phyloP scores from a whole-genome alignment of 2,329 filamentous ascomycete species.

The Aotearoamyces nothofagi region DNA sequence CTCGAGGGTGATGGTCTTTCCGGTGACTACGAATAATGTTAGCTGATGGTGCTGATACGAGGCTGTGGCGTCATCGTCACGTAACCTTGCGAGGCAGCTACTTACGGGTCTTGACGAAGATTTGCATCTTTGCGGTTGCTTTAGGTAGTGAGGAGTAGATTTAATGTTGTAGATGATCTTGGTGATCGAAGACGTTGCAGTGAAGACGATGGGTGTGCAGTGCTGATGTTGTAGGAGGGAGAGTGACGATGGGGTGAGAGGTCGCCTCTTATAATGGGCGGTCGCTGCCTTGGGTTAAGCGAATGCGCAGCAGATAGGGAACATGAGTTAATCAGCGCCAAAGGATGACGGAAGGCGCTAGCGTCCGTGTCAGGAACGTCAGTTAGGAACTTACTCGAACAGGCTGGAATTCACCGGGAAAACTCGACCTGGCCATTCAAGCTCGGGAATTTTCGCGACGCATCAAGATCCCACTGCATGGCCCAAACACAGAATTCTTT shows the following conservation, averaged over 20 bases:
- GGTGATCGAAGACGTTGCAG: conserved; percentile 2
- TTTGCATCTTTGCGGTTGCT: conserved; percentile 53
- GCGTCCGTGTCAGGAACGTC: too few relatives aligned
- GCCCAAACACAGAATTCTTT: too few relatives aligned
- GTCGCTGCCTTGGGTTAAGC: too few relatives aligned
- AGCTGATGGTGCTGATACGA: conserved; percentile 57
- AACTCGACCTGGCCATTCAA: too few relatives aligned
- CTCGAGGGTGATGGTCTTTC: conserved; percentile 88
- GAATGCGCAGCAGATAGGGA: too few relatives aligned
- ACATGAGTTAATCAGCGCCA: too few relatives aligned
- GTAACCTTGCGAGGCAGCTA: conserved; percentile 23
- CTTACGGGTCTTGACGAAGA: conserved; percentile 94
- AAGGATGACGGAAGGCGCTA: too few relatives aligned
- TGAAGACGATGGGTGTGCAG: conserved; percentile 1
- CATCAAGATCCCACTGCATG: too few relatives aligned
- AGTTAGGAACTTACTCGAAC: conserved; percentile 1
- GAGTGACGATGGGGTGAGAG: too few relatives aligned
- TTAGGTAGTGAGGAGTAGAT: conserved; percentile 1
- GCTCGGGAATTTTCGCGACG: too few relatives aligned
- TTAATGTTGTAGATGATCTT: conserved; percentile 1
- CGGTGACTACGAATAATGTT: conserved; percentile 57
- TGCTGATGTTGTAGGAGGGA: too few relatives aligned
- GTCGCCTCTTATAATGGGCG: too few relatives aligned
- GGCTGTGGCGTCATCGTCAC: conserved; percentile 31
- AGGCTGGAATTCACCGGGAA: conserved; percentile 1